A percentile compares a stretch with the other conserved stretches of the same genome.
phyloP scores from a whole-genome alignment of 2,329 filamentous ascomycete species.

The Aschersonia sp. region DNA sequence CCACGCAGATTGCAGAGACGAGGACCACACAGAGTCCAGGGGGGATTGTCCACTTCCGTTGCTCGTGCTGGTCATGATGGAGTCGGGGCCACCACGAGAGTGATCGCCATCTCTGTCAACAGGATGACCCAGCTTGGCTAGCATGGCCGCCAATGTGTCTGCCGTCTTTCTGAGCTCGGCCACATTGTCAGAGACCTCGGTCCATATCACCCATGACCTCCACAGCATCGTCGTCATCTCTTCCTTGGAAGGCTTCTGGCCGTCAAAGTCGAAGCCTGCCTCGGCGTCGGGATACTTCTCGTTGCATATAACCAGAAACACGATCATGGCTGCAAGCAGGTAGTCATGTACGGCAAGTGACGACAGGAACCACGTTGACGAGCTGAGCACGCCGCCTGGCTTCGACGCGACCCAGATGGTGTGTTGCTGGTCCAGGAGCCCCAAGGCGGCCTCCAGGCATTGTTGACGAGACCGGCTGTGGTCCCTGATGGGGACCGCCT shows the following conservation, averaged over 20 bases:
- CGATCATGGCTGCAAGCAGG: constrained; percentile 43
- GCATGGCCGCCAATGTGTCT: constrained; percentile 29
- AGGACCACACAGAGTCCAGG: constrained; percentile 1
- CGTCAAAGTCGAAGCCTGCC: constrained; percentile 16
- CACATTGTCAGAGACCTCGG: constrained; percentile 19
- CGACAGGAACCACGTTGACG: constrained; percentile 41
- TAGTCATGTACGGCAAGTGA: constrained; percentile 46
- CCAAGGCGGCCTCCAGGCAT: constrained; percentile 34
- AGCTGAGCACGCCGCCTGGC: constrained; percentile 37
- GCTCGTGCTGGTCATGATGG: neutral
- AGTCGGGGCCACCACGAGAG: neutral
- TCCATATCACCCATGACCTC: constrained; percentile 30
- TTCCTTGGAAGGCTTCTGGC: constrained; percentile 17
- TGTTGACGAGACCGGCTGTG: constrained; percentile 37
- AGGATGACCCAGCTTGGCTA: constrained; percentile 24
- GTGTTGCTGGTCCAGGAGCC: constrained; percentile 31
- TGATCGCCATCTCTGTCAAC: constrained; percentile 5
- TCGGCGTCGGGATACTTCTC: constrained; percentile 23
- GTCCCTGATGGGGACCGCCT: constrained; percentile 23
- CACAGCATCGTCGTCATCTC: constrained; percentile 25
- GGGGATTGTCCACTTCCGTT: neutral
- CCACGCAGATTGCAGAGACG: neutral
- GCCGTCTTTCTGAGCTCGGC: constrained; percentile 30
- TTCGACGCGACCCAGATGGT: constrained; percentile 31
- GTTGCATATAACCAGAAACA: constrained; percentile 37